Evolutionary conservation across 192 early-diverging fungal genomes (phyloP).

Genomic region (Linnemannia zychae): DNA sequence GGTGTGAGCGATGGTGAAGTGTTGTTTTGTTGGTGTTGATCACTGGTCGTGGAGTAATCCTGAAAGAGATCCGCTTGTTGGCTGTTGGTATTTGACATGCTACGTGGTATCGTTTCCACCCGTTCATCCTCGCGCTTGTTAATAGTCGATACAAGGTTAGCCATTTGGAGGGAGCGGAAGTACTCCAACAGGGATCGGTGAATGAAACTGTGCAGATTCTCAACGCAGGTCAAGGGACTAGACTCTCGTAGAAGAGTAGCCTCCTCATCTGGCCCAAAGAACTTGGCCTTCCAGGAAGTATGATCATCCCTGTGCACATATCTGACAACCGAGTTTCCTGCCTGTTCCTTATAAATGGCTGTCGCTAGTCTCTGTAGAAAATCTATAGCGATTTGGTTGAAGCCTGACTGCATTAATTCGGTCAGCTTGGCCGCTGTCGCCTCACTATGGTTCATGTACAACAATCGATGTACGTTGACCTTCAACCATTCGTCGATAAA

Average conservation of each 20-base stretch:
- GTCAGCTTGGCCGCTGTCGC: neutral
- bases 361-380: conserved; percentile 13
- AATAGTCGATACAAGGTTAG: neutral
- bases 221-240: conserved; percentile 8
- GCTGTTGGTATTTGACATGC: neutral
- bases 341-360: conserved; percentile 12
- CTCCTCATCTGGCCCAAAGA: conserved; percentile 6
- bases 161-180: conserved; percentile 16
- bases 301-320: conserved; percentile 5
- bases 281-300: conserved; percentile 11
- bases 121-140: neutral
- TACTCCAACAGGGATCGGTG: conserved; percentile 25
- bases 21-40: conserved; percentile 2
- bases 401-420: neutral
- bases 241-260: conserved; percentile 13
- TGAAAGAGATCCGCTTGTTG: neutral
- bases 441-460: neutral
- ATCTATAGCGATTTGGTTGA: conserved; percentile 5
- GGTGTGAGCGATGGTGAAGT: neutral
- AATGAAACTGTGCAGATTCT: conserved; percentile 12
- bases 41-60: neutral
- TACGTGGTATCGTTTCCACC: neutral
- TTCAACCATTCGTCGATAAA: conserved; percentile 17
- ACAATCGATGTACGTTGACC: conserved; percentile 9
- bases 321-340: neutral